Evolutionary conservation across 305 asterid species (phyloP).

Genomic region (Caryopteris hybrid): DNA sequence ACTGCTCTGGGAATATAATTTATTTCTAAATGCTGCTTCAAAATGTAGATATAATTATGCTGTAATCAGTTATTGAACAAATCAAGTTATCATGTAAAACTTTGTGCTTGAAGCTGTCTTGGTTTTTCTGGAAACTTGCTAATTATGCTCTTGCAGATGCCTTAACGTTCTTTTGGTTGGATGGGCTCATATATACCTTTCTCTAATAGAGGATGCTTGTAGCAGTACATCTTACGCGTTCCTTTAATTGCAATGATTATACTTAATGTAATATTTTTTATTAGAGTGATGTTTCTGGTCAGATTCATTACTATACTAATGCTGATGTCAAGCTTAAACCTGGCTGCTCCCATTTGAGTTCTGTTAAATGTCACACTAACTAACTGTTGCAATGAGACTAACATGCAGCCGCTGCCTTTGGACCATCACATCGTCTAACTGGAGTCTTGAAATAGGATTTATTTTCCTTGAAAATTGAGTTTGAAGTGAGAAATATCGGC

Average conservation of each 20-base stretch:
- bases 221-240: background rate
- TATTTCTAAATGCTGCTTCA: background rate
- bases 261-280: background rate
- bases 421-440: background rate
- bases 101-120: background rate
- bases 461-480: background rate
- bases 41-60: background rate
- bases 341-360: background rate
- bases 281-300: background rate
- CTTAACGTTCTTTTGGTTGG: background rate
- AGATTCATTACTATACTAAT: background rate
- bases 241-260: background rate
- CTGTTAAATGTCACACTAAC: background rate
- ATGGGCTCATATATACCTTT: background rate
- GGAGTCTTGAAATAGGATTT: background rate
- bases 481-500: background rate
- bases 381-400: background rate
- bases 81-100: background rate
- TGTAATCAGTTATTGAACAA: background rate
- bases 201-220: constrained; percentile 1
- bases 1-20: background rate
- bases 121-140: background rate
- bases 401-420: background rate
- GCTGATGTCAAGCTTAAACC: background rate
- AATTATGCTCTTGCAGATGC: background rate